Percentiles rank a stretch among this genome's conserved stretches.
phyloP scores from a whole-genome alignment of 2,329 filamentous ascomycete genomes.

The Talaromyces sp. region DNA sequence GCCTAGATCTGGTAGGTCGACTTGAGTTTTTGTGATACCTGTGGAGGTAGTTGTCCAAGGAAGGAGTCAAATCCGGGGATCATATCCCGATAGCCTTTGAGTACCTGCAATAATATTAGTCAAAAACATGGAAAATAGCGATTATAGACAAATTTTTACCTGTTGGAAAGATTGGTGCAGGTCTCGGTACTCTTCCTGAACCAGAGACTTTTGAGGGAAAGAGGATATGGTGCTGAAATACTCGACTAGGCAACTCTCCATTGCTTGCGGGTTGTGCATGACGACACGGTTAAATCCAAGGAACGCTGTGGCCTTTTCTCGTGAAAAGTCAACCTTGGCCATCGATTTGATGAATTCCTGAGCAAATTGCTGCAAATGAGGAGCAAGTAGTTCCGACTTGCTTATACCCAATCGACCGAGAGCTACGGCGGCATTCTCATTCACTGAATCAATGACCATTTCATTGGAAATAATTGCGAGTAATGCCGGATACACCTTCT shows the following conservation, averaged over 20 bases:
- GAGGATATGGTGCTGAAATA: constrained; percentile 82
- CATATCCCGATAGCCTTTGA: constrained; percentile 48
- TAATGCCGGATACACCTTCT: constrained; percentile 71
- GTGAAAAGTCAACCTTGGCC: constrained; percentile 77
- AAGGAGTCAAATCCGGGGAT: constrained; percentile 49
- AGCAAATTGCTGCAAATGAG: constrained; percentile 75
- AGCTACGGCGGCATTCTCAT: constrained; percentile 91
- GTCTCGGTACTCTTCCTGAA: constrained; percentile 58
- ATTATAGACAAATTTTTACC: constrained; percentile 48
- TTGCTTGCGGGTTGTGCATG: constrained; percentile 80
- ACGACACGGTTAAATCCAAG: constrained; percentile 85
- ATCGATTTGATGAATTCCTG: constrained; percentile 78
- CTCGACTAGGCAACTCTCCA: constrained; percentile 78
- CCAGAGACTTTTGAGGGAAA: constrained; percentile 59
- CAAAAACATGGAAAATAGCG: not conserved
- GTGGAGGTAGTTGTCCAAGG: constrained; percentile 40
- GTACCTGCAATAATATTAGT: constrained; percentile 29
- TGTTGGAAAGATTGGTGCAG: constrained; percentile 72
- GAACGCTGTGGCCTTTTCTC: constrained; percentile 92
- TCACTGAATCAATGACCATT: constrained; percentile 79
- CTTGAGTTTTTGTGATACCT: constrained; percentile 41
- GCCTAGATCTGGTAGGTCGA: constrained; percentile 41
- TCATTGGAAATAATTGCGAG: constrained; percentile 81
- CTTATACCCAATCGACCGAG: constrained; percentile 81
- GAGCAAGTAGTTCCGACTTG: constrained; percentile 71